Evolutionary conservation across 495 filamentous ascomycete genomes (phyloP).

Genomic region (Xylaria flabelliformis): DNA sequence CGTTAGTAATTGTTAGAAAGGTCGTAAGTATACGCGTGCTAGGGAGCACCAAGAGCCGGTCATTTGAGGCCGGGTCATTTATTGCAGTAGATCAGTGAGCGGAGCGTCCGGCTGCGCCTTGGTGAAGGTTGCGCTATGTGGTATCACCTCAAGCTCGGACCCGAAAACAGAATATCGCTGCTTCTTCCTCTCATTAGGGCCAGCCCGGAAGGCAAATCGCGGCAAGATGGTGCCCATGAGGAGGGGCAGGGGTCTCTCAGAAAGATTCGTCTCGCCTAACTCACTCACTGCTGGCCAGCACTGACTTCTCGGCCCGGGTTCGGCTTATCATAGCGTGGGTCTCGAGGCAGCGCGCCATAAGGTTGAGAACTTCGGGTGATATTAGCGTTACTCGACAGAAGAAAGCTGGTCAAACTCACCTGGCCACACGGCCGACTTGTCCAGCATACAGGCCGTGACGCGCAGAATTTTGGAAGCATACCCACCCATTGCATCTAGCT

Average conservation of each 20-base stretch:
- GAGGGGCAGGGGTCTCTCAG: background rate
- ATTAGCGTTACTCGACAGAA: slow-evolving; percentile 13
- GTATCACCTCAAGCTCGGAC: background rate
- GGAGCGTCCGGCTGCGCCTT: background rate
- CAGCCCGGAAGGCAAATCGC: slow-evolving; percentile 22
- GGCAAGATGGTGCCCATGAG: background rate
- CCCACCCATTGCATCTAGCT: slow-evolving; percentile 68
- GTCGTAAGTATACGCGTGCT: background rate
- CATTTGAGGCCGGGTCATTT: background rate
- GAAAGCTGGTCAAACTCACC: slow-evolving; percentile 58
- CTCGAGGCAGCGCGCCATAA: slow-evolving; percentile 88
- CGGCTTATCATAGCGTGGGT: slow-evolving; percentile 82
- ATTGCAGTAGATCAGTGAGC: background rate
- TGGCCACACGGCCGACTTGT: slow-evolving; percentile 91
- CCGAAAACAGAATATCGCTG: background rate
- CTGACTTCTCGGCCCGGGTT: slow-evolving; percentile 69
- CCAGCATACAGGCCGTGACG: slow-evolving; percentile 87
- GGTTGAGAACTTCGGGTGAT: slow-evolving; percentile 69
- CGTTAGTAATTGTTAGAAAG: background rate
- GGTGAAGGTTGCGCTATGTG: background rate
- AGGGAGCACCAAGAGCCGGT: background rate
- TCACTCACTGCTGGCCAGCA: slow-evolving; percentile 47
- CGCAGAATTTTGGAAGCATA: slow-evolving; percentile 86
- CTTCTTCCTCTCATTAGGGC: background rate
- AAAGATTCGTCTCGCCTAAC: background rate